Base-by-base conservation (phyloP, 352 stramenopile species). In the Globisporangium recalcitrans region DNA sequence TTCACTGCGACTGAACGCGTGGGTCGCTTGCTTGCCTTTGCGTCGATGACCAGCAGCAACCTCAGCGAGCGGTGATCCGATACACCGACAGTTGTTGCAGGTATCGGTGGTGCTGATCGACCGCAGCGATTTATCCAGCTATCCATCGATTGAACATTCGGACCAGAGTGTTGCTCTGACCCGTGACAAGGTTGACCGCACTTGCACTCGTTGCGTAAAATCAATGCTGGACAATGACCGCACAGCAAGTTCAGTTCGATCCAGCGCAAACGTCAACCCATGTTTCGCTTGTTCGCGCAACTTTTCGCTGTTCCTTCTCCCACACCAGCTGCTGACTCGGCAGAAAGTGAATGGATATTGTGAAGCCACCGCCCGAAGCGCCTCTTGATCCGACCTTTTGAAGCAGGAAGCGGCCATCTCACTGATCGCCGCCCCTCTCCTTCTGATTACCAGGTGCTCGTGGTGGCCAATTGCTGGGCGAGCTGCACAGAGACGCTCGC, bases 161-260 rank as follows among this genome's bases (percentile, higher is more conserved):
- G 16, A 19, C 27, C 48, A n/a, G 22, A 38, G 26, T 1, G 48
- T 38, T 55, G 47, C 24, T 19, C 13, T 52, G 21, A 19, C 14
- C 7, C 46, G 46, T 52, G 46, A 52, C 21, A 44, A 21, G 21
- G 11, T 13, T 22, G 32, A 16, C 31, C 32, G 5, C 24, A n/a
- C 13, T 48, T 58, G 11, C 32, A 10, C 13, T 46, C 21, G 38
- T 21, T 21, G 21, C 13, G 48, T 27, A 53, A 46, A 46, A 46
- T 46, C 38, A 46, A 21, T 21, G 38, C 38, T 46, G 16, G 38
- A 21, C 38, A 16, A 46, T 46, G 7, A 21, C 38, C 16, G 9
- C 38, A 32, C 38, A 32, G 8, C 48, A 38, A 55, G 48, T 55
- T 55, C 48, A 55, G 48, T 55, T 55, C 48, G 48, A 55, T 55